Base-by-base conservation (phyloP, 257 asterid species). In the Gynochthodes officinalis region DNA sequence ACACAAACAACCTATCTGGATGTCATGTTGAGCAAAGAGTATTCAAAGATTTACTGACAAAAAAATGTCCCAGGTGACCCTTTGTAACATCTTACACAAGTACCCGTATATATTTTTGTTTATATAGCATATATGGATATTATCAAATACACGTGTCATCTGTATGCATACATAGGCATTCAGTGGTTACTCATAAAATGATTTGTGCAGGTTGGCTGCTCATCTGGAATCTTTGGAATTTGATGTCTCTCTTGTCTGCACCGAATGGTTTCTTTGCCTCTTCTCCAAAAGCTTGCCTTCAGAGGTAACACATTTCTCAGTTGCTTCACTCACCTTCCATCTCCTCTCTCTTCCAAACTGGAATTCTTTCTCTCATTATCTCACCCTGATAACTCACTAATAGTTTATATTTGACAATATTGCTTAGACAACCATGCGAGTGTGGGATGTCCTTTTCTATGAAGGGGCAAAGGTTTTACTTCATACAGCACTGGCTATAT, bases 11-110 rank as follows among this genome's bases (percentile, higher is more conserved):
- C 83, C 83, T 95, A 76, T 90, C 98, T 67, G 99, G 99, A 69
- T 95, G 99, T 83, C 99, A 95, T 66, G 95, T 95, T 21, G 99
- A 91, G 69, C 99, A 95, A 76, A 83, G 98, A 86, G 99, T 95
- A 64, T 95, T 95, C 58, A 90, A 84, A 82, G 98, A 95, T 86
- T 82, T 90, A 69, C 83, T 95, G 77, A 80, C 84, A 75, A 92
- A 87, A 74, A 91, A 95, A 80, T 92, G 96, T 76, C 96, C 96
- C 1, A 91, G 97, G 99, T 94, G 64, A 69, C 75, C 60, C 74
- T 72, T 35, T 61, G 62, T 54, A 43, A 35, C 60, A 52, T 59
- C 59, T 67, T 64, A 46, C 40, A 1, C 18, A 61, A 59, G 72
- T 72, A 54, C 2, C 10, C 16, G 64, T 6, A 23, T 69, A 49